Evolutionary conservation across 164 flowering plant species (phyloP).

Genomic region (Warburgia ugandensis): DNA sequence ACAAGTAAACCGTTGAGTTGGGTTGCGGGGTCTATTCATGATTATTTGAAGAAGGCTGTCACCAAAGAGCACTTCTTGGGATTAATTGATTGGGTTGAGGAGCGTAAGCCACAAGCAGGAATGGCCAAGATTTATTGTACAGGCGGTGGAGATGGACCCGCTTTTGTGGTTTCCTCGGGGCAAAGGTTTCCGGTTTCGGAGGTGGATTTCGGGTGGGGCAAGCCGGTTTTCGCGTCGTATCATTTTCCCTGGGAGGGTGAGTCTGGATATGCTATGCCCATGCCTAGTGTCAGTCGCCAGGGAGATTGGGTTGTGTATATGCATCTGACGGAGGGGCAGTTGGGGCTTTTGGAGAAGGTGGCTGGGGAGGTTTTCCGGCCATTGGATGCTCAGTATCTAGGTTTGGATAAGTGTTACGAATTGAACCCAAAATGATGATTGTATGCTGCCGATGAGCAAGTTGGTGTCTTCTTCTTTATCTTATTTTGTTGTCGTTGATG

Average conservation of each 20-base stretch:
- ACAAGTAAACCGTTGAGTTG: constrained; percentile 17
- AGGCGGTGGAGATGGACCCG: constrained; percentile 23
- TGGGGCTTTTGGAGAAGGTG: constrained; percentile 11
- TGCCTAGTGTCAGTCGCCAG: constrained; percentile 21
- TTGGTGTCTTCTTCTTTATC: too few species aligned
- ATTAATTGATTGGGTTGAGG: constrained; percentile 32
- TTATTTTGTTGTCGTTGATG: too few species aligned
- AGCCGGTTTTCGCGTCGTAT: constrained; percentile 24
- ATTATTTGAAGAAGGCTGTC: constrained; percentile 8
- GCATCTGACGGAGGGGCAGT: constrained; percentile 10
- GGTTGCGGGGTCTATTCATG: constrained; percentile 21
- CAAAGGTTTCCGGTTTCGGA: constrained; percentile 20
- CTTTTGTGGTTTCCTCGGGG: constrained; percentile 31
- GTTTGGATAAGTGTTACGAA: neutral
- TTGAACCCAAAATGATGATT: too few species aligned
- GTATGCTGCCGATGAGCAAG: neutral
- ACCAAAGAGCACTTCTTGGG: constrained; percentile 30
- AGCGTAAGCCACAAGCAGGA: constrained; percentile 20
- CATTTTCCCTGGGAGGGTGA: constrained; percentile 34
- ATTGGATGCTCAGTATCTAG: constrained; percentile 6
- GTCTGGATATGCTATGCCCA: constrained; percentile 37
- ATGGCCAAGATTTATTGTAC: constrained; percentile 20
- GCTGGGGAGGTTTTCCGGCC: constrained; percentile 10
- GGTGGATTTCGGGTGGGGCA: constrained; percentile 39
- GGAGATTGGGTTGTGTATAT: constrained; percentile 51